Conservation (phyloP, 352 stramenopile genomes). For the Phytopythium ostracodes region DNA sequence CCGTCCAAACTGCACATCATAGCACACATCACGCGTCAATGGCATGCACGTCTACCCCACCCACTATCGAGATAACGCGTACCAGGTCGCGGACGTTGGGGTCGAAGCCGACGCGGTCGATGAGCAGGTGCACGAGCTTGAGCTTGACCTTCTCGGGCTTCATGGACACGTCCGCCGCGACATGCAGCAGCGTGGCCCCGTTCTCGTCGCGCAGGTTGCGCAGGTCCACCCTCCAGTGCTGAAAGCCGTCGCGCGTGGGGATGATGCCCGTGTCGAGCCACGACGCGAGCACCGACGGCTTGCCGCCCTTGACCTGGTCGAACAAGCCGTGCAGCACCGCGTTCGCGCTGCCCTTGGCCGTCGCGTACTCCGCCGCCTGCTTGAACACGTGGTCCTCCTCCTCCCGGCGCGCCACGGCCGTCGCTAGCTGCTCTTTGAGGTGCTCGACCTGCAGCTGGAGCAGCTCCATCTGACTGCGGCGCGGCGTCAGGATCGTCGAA, state of each 20-base stretch:
- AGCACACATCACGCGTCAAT: not conserved
- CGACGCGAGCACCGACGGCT: slow-evolving; percentile 40
- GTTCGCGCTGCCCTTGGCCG: slow-evolving; percentile 71
- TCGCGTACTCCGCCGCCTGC: slow-evolving; percentile 49
- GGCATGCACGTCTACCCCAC: not conserved
- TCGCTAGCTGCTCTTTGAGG: slow-evolving; percentile 39
- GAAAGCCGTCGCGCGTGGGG: slow-evolving; percentile 66
- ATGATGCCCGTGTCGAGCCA: slow-evolving; percentile 75
- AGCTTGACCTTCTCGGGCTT: slow-evolving; percentile 63
- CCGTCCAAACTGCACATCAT: slow-evolving; percentile 48
- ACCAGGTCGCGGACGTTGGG: slow-evolving; percentile 64
- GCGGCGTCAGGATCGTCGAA: not conserved
- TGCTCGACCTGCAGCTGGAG: slow-evolving; percentile 49
- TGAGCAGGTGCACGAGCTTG: slow-evolving; percentile 57
- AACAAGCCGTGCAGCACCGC: slow-evolving; percentile 75
- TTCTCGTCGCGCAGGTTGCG: slow-evolving; percentile 58
- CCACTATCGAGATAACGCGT: slow-evolving; percentile 5
- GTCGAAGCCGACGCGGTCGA: slow-evolving; percentile 71
- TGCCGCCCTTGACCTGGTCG: slow-evolving; percentile 58
- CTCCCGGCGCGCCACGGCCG: slow-evolving; percentile 47
- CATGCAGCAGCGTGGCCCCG: slow-evolving; percentile 61
- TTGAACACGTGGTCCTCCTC: slow-evolving; percentile 61
- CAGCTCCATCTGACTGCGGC: slow-evolving; percentile 16
- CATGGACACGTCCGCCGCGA: slow-evolving; percentile 61
- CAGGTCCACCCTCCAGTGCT: slow-evolving; percentile 69